Evolutionary conservation across 2,329 filamentous ascomycete genomes (phyloP), one percentile per base, ranked within the genome.

Genomic region (Colletotrichum sp.): DNA sequence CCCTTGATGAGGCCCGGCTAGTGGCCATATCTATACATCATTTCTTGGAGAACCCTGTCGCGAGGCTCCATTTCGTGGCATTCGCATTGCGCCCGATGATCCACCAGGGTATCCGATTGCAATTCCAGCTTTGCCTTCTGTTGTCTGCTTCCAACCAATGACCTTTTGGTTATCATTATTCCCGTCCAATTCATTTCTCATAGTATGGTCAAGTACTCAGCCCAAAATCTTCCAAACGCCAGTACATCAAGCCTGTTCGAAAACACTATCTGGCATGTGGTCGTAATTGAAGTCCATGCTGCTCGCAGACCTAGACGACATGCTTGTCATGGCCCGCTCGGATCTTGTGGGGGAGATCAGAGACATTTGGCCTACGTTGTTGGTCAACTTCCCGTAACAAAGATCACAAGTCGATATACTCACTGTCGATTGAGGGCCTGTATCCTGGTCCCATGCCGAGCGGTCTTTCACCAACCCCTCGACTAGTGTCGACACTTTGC

Each of bases 251-350:
- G 63, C 63, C 36, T 68, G 66, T 27, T 78, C 77, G 29, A 84
- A 81, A 70, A 83, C 78, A 47, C 77, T 78, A 57, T 85, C 82
- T 2, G 83, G 79, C 80, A 84, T 82, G 61, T 84, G 81, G 71
- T 85, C 82, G 66, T 81, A 84, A 76, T 81, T 82, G 70, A 83
- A 77, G 18, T 74, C 76, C 4, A 76, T 70, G 38, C 77, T 77
- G 34, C 70, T 73, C 51, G 76, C 79, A 29, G 77, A 47, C 9
- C 55, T 64, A 8, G 77, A 77, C 3, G 79, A 77, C 15, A 70
- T 61, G 36, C 51, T 66, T 11, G 65, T 58, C 66, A 61, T 69
- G 33, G 33, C 76, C n/a, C 51, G 68, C 29, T 64, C 69, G 47
- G 31, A 57, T 62, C 47, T 31, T 8, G 47, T 75, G 69, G 51